Percentiles rank a stretch among this genome's conserved stretches.
Conservation (phyloP, 495 filamentous ascomycete genomes). For the Usnea hakonensis region DNA sequence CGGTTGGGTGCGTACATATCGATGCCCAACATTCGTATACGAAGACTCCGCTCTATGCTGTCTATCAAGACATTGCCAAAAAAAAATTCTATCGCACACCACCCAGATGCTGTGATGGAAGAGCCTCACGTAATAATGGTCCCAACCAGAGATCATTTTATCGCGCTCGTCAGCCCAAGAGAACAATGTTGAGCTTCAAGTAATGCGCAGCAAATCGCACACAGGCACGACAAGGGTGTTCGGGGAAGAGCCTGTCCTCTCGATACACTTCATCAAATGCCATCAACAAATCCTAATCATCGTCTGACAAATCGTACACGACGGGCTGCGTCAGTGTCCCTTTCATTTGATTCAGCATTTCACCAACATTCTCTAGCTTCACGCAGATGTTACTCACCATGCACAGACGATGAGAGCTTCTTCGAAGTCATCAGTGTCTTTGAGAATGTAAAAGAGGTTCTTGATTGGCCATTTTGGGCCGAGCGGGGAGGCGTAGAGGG, state of each 20-base stretch:
- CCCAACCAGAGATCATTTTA: background rate
- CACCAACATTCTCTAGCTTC: background rate
- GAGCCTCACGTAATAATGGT: background rate
- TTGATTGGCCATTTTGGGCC: background rate
- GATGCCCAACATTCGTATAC: background rate
- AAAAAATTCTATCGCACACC: background rate
- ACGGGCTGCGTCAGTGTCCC: constrained; percentile 18
- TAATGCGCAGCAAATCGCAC: background rate
- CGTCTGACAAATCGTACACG: constrained; percentile 16
- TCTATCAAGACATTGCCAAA: background rate
- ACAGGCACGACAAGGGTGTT: background rate
- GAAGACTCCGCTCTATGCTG: background rate
- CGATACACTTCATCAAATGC: background rate
- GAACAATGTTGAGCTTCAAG: background rate
- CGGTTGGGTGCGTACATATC: constrained; percentile 3
- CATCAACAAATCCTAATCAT: background rate
- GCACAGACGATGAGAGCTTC: constrained; percentile 18
- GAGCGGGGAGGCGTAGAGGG: constrained; percentile 2
- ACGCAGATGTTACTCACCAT: constrained; percentile 10
- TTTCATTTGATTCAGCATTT: constrained; percentile 5
- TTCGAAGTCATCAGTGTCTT: constrained; percentile 16
- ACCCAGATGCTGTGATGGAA: background rate
- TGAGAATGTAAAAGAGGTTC: constrained; percentile 15
- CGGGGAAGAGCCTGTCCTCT: background rate
- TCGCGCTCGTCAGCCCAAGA: background rate